Conservation (phyloP, 176 grass and related monocot species). For the Aegilops speltoides region DNA sequence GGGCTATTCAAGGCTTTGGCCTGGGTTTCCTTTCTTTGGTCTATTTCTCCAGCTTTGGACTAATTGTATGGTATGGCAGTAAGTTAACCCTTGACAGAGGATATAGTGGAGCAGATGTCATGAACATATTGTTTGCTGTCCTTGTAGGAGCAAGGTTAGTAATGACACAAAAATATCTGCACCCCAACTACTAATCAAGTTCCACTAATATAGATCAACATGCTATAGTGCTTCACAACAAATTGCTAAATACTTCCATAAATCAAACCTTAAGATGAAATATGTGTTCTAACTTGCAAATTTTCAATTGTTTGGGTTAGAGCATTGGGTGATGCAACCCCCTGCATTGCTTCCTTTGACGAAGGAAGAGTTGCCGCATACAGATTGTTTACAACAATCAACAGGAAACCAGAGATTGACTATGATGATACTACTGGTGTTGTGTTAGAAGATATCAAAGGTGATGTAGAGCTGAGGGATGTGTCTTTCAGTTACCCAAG, state of each 20-base stretch:
- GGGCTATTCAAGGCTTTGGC: conserved; percentile 43
- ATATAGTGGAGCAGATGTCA: conserved; percentile 51
- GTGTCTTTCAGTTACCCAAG: conserved; percentile 60
- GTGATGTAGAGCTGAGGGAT: conserved; percentile 54
- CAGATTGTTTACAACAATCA: conserved; percentile 57
- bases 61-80: conserved; percentile 60
- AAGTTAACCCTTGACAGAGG: conserved; percentile 45
- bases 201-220: not conserved
- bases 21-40: conserved; percentile 45
- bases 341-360: conserved; percentile 35
- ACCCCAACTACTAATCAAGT: not conserved
- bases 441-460: conserved; percentile 39
- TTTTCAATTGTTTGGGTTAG: conserved; percentile 33
- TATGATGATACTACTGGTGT: conserved; percentile 28
- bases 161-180: not conserved
- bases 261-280: not conserved
- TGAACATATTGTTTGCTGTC: conserved; percentile 57
- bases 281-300: not conserved
- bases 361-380: conserved; percentile 44
- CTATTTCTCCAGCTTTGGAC: conserved; percentile 46
- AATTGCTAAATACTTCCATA: not conserved
- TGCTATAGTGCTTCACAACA: conserved; percentile 9
- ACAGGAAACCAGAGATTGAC: conserved; percentile 49
- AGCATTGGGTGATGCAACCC: conserved; percentile 64
- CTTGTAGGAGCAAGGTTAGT: conserved; percentile 62